Conservation (phyloP, 2,329 filamentous ascomycete genomes). For the Rhinocladiella similis region DNA sequence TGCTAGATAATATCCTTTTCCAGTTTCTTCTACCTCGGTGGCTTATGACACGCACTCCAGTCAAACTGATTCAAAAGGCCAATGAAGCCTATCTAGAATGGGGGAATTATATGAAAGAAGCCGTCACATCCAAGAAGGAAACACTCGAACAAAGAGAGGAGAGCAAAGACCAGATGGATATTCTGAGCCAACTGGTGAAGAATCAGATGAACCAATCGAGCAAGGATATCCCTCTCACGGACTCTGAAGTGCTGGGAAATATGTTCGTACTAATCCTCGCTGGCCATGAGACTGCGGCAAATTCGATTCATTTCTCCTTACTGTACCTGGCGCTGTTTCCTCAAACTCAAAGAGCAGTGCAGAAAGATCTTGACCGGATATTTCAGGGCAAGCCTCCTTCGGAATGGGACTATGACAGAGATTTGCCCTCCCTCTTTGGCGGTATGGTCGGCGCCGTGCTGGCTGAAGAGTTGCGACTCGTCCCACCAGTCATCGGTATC, state of each 20-base stretch:
- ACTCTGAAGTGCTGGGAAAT: constrained; percentile 29
- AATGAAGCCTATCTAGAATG: constrained; percentile 62
- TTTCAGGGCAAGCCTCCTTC: constrained; percentile 47
- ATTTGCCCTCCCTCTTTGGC: constrained; percentile 65
- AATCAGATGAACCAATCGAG: constrained; percentile 36
- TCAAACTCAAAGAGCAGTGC: constrained; percentile 63
- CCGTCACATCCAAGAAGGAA: constrained; percentile 63
- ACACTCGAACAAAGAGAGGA: constrained; percentile 42
- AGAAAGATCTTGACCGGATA: constrained; percentile 67
- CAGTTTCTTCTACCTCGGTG: constrained; percentile 62
- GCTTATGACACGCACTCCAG: constrained; percentile 54
- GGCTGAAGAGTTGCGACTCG: constrained; percentile 73
- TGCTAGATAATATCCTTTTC: constrained; percentile 64
- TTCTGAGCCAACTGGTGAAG: constrained; percentile 56
- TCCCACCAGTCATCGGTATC: constrained; percentile 70
- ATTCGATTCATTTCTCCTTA: constrained; percentile 70
- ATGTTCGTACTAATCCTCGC: constrained; percentile 62
- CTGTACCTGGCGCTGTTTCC: constrained; percentile 68
- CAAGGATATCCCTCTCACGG: constrained; percentile 23
- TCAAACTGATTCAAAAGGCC: constrained; percentile 53
- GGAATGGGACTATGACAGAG: constrained; percentile 69
- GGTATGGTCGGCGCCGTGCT: constrained; percentile 73
- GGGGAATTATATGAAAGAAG: constrained; percentile 67
- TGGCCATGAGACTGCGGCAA: constrained; percentile 79
- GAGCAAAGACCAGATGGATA: constrained; percentile 51